Conservation (phyloP, 345 rosid species). For the Leavenworthia alabamica region DNA sequence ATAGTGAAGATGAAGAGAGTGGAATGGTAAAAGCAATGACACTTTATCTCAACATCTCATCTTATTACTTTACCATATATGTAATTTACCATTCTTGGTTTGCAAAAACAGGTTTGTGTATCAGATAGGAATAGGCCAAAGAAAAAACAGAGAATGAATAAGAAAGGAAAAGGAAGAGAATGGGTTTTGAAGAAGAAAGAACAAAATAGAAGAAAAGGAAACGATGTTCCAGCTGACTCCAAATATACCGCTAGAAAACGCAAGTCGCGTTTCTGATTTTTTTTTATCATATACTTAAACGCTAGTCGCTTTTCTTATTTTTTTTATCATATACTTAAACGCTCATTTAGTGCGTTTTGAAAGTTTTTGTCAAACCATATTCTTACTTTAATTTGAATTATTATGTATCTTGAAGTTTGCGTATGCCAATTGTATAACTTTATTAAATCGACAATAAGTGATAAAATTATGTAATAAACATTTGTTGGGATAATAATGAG, state of each 20-base stretch:
- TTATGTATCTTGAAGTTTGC: too few relatives aligned
- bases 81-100: not conserved
- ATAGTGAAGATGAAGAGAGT: slow-evolving; percentile 56
- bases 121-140: slow-evolving; percentile 73
- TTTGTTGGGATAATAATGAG: not conserved
- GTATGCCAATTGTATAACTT: too few relatives aligned
- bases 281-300: slow-evolving; percentile 34
- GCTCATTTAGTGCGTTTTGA: not conserved
- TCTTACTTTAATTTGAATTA: too few relatives aligned
- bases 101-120: slow-evolving; percentile 44
- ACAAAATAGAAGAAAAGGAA: slow-evolving; percentile 78
- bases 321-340: too few relatives aligned
- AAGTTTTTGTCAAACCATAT: too few relatives aligned
- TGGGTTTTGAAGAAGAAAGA: slow-evolving; percentile 87
- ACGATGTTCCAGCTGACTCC: slow-evolving; percentile 63
- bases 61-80: too few relatives aligned
- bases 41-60: not conserved
- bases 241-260: slow-evolving; percentile 80
- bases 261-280: slow-evolving; percentile 60
- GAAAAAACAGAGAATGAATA: slow-evolving; percentile 64
- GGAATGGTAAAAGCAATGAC: slow-evolving; percentile 38
- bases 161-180: slow-evolving; percentile 59
- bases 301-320: slow-evolving; percentile 63
- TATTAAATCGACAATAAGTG: too few relatives aligned
- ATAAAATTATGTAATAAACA: not conserved